These are phyloP conservation scores for Neurospora intermedia DNA, from an alignment of 495 filamentous ascomycete species.

Conservation along the genomic window DNA sequence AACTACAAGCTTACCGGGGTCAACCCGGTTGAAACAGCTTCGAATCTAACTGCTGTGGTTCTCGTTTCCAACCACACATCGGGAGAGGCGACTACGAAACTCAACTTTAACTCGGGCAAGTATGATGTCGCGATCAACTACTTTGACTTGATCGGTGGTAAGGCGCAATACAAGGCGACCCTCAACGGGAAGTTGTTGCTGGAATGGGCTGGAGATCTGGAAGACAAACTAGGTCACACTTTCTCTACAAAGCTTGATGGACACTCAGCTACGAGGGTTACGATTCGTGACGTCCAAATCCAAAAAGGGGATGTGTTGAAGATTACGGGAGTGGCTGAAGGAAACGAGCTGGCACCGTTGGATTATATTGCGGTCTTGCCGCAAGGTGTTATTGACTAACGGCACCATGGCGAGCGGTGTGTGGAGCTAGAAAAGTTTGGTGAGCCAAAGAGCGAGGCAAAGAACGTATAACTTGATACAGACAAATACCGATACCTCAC, in stretches of 20 bases:
- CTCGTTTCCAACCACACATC: slow-evolving; percentile 30
- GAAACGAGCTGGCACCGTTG: slow-evolving; percentile 50
- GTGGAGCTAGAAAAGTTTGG: neutral
- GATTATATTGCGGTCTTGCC: slow-evolving; percentile 59
- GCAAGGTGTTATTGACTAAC: slow-evolving; percentile 46
- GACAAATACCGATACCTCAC: neutral
- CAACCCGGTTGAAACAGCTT: slow-evolving; percentile 46
- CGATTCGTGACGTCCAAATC: slow-evolving; percentile 41
- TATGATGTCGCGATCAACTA: slow-evolving; percentile 59
- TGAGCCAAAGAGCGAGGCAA: neutral
- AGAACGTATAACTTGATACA: neutral
- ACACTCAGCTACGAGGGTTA: slow-evolving; percentile 52
- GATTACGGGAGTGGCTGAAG: slow-evolving; percentile 48
- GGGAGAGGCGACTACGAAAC: slow-evolving; percentile 37
- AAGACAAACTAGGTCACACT: slow-evolving; percentile 45
- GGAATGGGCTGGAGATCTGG: slow-evolving; percentile 46
- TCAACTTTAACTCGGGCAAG: slow-evolving; percentile 39
- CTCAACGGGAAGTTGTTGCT: slow-evolving; percentile 43
- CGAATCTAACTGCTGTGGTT: slow-evolving; percentile 19
- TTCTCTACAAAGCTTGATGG: slow-evolving; percentile 49
- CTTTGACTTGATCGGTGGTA: slow-evolving; percentile 49
- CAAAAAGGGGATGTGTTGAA: slow-evolving; percentile 45
- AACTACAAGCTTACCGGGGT: slow-evolving; percentile 43
- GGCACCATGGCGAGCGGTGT: neutral
- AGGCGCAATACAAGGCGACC: slow-evolving; percentile 36